Evolutionary conservation across 345 rosid species (phyloP).

Genomic region (Populus simonii): DNA sequence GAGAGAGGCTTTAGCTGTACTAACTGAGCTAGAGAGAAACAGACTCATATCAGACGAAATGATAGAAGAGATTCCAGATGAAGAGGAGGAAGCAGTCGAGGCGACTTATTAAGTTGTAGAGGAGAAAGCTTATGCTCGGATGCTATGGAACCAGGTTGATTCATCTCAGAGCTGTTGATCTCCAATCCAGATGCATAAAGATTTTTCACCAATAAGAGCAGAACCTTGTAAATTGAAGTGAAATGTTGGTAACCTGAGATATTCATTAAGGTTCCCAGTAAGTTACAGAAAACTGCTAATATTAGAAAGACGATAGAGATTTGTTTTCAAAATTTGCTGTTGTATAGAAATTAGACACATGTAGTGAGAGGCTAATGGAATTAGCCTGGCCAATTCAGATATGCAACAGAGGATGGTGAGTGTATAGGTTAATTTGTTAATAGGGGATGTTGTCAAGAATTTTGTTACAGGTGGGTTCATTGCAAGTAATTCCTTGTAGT

Average conservation of each 20-base stretch:
- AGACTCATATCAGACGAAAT: constrained; percentile 40
- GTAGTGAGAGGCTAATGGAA: background rate
- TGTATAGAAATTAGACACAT: background rate
- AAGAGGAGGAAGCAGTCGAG: constrained; percentile 50
- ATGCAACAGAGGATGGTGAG: background rate
- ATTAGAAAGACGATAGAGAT: background rate
- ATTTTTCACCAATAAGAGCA: background rate
- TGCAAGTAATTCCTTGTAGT: background rate
- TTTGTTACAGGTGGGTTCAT: background rate
- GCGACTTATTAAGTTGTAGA: constrained; percentile 33
- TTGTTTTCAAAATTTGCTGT: background rate
- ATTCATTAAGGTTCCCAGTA: background rate
- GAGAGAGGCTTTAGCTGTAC: constrained; percentile 59
- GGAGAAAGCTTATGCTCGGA: constrained; percentile 68
- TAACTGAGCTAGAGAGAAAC: constrained; percentile 31
- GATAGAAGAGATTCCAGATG: constrained; percentile 49
- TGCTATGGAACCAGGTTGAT: constrained; percentile 69
- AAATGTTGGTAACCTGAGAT: background rate
- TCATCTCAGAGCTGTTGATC: constrained; percentile 50
- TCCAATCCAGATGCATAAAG: background rate
- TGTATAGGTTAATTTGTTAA: background rate
- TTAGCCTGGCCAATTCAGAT: background rate
- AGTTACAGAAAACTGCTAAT: background rate
- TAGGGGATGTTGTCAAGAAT: background rate
- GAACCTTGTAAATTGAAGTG: background rate